Base-by-base conservation (phyloP, 75 land plant species). In the Picea glauca region DNA sequence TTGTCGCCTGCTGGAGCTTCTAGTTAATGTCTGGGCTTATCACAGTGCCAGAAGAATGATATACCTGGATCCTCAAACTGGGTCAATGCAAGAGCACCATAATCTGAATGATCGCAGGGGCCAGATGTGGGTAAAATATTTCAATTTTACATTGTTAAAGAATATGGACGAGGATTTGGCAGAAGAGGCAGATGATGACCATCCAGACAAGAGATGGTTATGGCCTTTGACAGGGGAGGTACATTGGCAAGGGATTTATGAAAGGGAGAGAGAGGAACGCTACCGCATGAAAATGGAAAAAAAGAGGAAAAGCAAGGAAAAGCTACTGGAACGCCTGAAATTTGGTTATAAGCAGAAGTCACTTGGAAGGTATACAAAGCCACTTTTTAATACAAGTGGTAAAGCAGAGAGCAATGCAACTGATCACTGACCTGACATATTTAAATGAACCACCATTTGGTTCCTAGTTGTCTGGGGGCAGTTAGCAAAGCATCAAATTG, bases 181-280 rank as follows among this genome's bases (percentile, higher is more conserved):
- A 40, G 96, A 97, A 80, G 93, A 88, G 58, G 95, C 92, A 58
- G 99, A 96, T 74, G 87, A 76, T 20, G 90, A 84, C 75, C 80
- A 75, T 72, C 83, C 84, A 58, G 80, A 79, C 15, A 79, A 85
- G 38, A 77, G 74, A 62, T 93, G 99, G 99, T 70, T 97, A 70
- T 97, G 99, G 99, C 98, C 99, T 17, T 83, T 86, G 62, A 97
- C 99, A 30, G 99, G 99, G 9, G 99, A 97, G 81, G 99, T 97
- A 30, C 87, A 86, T 79, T 95, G 98, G 98, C 91, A 94, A 78
- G 99, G 99, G 9, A 82, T 91, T 64, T 86, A 85, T 76, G 98
- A 97, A 18, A 91, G 91, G 76, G 98, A 97, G 83, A 90, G 94
- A 75, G 94, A 88, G 80, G 90, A 88, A 67, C 87, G 93, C 54